phyloP scores from a whole-genome alignment of 805 yeast species.

The Komagataella phaffii region DNA sequence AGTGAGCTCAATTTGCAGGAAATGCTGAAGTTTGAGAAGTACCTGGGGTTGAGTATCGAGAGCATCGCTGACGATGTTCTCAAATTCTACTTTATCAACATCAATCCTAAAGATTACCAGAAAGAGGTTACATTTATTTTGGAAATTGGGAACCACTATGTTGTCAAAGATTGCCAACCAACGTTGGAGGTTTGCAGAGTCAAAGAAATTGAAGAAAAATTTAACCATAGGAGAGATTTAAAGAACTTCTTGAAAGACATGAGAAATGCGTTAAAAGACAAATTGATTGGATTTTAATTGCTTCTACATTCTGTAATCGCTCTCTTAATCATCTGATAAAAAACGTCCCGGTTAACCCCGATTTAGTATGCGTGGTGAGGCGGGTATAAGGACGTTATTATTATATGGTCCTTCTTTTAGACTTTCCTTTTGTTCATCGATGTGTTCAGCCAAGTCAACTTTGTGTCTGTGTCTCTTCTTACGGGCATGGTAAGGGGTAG shows the following conservation, averaged over 20 bases:
- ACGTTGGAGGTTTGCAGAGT: slow-evolving; percentile 11
- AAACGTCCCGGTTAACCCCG: neutral
- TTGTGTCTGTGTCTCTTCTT: neutral
- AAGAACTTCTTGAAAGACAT: slow-evolving; percentile 20
- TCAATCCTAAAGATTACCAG: slow-evolving; percentile 30
- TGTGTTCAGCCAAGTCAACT: neutral
- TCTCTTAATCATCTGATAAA: neutral
- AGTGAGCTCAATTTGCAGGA: slow-evolving; percentile 23
- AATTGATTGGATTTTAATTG: slow-evolving; percentile 2
- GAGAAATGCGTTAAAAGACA: slow-evolving; percentile 11
- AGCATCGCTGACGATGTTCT: slow-evolving; percentile 21
- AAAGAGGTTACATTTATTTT: slow-evolving; percentile 29
- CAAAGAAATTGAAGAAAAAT: slow-evolving; percentile 8
- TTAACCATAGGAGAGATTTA: slow-evolving; percentile 15
- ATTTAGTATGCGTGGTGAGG: neutral
- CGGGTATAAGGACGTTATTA: neutral
- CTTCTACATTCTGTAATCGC: neutral
- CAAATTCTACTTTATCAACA: slow-evolving; percentile 27
- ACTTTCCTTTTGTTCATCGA: neutral
- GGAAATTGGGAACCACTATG: slow-evolving; percentile 21
- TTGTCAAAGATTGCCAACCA: slow-evolving; percentile 22
- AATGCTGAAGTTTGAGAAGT: slow-evolving; percentile 27
- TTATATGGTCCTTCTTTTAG: neutral
- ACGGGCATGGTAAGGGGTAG: neutral
- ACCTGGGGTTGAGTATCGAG: slow-evolving; percentile 33